Evolutionary conservation across 371 early-diverging fungal species (phyloP).

Genomic region (Mortierella sp.): DNA sequence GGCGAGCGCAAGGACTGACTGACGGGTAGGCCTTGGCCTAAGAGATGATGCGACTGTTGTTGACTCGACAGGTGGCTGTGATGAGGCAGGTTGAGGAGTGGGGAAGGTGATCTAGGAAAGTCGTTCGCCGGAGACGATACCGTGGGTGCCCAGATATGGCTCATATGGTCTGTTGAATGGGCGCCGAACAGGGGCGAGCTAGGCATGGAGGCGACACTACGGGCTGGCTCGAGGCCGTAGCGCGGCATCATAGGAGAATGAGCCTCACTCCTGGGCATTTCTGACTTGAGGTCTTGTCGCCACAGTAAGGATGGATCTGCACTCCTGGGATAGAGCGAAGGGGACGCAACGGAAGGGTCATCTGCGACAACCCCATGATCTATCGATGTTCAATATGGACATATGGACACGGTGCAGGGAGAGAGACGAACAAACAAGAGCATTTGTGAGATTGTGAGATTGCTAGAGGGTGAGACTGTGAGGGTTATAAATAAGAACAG

Average conservation of each 20-base stretch:
- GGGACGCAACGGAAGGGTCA: constrained; percentile 22
- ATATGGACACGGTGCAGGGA: neutral
- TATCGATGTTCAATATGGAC: constrained; percentile 8
- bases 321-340: constrained; percentile 32
- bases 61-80: constrained; percentile 54
- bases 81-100: constrained; percentile 75
- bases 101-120: constrained; percentile 90
- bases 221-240: constrained; percentile 34
- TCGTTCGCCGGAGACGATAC: constrained; percentile 59
- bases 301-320: constrained; percentile 38
- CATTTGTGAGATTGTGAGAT: no score
- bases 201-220: constrained; percentile 53
- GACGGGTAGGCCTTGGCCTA: constrained; percentile 29
- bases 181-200: constrained; percentile 49
- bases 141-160: constrained; percentile 54
- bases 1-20: constrained; percentile 43
- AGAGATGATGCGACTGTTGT: constrained; percentile 54
- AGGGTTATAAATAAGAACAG: constrained; percentile 6
- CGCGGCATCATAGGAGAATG: constrained; percentile 47
- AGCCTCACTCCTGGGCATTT: constrained; percentile 41
- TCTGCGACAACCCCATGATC: constrained; percentile 12
- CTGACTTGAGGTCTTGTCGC: constrained; percentile 50
- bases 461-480: no score
- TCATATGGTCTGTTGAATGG: constrained; percentile 49
- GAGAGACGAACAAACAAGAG: neutral